phyloP scores from a whole-genome alignment of 2,329 filamentous ascomycete species.

The Aspergillus puulaauensis region DNA sequence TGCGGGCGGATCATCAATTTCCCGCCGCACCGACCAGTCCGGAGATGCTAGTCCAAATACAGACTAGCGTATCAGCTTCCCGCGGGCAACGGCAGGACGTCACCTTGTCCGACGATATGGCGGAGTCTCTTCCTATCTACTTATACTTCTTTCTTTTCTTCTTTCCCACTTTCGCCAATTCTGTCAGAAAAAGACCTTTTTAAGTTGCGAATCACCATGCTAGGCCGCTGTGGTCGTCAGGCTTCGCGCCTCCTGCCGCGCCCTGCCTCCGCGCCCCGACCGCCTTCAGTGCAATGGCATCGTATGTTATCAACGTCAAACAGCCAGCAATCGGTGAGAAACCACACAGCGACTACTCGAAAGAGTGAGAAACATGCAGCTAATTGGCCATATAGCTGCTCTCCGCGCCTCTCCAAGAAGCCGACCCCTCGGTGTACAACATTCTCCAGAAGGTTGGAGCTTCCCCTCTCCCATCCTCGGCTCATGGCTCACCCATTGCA shows the following conservation, averaged over 20 bases:
- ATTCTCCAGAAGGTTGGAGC: constrained; percentile 81
- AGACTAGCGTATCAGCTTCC: constrained; percentile 32
- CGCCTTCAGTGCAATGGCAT: constrained; percentile 26
- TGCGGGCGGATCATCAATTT: constrained; percentile 11
- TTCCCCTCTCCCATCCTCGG: background rate
- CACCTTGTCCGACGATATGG: constrained; percentile 20
- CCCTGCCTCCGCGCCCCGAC: constrained; percentile 23
- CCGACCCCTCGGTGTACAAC: constrained; percentile 81
- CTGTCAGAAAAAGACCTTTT: constrained; percentile 23
- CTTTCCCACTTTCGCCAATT: constrained; percentile 10
- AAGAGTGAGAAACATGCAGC: background rate
- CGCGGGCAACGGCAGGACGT: constrained; percentile 34
- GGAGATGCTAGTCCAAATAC: constrained; percentile 18
- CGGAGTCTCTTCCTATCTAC: constrained; percentile 19
- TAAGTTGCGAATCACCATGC: constrained; percentile 23
- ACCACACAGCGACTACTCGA: background rate
- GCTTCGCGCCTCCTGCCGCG: constrained; percentile 33
- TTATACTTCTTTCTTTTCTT: constrained; percentile 12
- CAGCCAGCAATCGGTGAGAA: constrained; percentile 41
- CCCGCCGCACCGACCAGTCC: constrained; percentile 6
- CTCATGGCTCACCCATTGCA: constrained; percentile 39
- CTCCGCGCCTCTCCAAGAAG: constrained; percentile 73
- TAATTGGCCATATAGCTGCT: constrained; percentile 62
- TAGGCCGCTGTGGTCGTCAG: constrained; percentile 38
- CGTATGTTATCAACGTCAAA: constrained; percentile 40